phyloP scores from a whole-genome alignment of 75 land plant species.

The Ceratopteris richardii region DNA sequence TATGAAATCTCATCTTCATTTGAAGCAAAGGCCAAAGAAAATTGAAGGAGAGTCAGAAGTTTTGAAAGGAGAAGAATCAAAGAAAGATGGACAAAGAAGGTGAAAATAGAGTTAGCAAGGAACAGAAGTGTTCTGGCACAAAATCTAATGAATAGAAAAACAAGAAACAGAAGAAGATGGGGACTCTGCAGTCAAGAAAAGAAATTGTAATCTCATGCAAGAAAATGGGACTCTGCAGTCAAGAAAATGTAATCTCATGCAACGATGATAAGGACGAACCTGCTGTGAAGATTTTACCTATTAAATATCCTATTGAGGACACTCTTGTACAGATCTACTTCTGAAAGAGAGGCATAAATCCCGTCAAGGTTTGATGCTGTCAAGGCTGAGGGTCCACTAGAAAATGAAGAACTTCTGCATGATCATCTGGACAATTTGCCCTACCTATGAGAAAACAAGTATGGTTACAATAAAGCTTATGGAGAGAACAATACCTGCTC shows the following conservation, averaged over 20 bases:
- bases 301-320: slow-evolving; percentile 89
- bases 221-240: too few relatives aligned
- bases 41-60: neutral
- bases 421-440: too few relatives aligned
- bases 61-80: neutral
- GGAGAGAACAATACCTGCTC: too few relatives aligned
- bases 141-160: neutral
- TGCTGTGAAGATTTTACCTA: slow-evolving; percentile 22
- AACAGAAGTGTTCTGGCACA: neutral
- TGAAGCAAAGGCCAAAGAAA: neutral
- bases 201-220: too few relatives aligned
- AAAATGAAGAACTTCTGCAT: too few relatives aligned
- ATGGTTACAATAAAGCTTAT: too few relatives aligned
- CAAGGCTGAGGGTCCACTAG: too few relatives aligned
- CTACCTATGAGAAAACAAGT: too few relatives aligned
- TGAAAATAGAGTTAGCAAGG: neutral
- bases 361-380: too few relatives aligned
- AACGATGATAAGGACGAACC: neutral
- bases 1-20: neutral
- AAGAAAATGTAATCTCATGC: neutral
- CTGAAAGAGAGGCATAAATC: slow-evolving; percentile 57
- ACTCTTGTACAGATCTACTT: slow-evolving; percentile 57
- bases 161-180: slow-evolving; percentile 3
- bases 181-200: neutral
- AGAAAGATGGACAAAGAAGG: neutral